phyloP scores from a whole-genome alignment of 2,329 filamentous ascomycete genomes.

The Raffaelea ambrosiae region DNA sequence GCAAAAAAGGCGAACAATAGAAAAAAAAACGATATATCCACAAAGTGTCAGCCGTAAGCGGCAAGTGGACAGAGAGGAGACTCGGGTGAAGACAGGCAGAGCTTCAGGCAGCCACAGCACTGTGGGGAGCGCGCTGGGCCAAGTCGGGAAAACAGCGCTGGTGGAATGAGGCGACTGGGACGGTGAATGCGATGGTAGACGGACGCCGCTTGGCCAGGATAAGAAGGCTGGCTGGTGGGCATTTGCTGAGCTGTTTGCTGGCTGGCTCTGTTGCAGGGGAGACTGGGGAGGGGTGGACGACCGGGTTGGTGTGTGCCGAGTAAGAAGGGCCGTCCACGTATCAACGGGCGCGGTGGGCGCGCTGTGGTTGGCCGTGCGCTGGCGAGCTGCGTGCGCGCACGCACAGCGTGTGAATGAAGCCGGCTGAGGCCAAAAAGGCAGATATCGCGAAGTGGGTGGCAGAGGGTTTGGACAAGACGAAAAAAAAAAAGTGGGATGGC shows the following conservation, averaged over 20 bases:
- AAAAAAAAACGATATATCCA: no score
- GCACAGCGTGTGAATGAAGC: no score
- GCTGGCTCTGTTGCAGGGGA: no score
- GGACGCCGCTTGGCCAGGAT: conserved; percentile 9
- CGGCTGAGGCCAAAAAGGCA: neutral
- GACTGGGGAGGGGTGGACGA: neutral
- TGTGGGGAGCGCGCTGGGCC: neutral
- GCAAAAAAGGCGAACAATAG: no score
- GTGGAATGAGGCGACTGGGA: neutral
- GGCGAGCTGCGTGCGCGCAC: neutral
- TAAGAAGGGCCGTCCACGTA: neutral
- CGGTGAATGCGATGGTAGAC: neutral
- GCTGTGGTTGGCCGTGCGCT: neutral
- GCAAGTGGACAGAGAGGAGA: neutral
- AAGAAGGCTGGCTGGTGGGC: conserved; percentile 4
- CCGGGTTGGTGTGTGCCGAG: conserved; percentile 4
- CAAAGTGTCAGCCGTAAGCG: neutral
- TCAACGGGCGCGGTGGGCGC: neutral
- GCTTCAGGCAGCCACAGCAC: no score
- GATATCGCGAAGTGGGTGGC: neutral
- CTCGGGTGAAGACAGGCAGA: no score
- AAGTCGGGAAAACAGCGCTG: no score
- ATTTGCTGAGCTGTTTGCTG: no score
- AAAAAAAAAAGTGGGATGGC: neutral
- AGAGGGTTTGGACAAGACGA: neutral